Evolutionary conservation across 2,329 filamentous ascomycete species (phyloP), one percentile per base, ranked within the genome.

Genomic region (Curvularia lunata): DNA sequence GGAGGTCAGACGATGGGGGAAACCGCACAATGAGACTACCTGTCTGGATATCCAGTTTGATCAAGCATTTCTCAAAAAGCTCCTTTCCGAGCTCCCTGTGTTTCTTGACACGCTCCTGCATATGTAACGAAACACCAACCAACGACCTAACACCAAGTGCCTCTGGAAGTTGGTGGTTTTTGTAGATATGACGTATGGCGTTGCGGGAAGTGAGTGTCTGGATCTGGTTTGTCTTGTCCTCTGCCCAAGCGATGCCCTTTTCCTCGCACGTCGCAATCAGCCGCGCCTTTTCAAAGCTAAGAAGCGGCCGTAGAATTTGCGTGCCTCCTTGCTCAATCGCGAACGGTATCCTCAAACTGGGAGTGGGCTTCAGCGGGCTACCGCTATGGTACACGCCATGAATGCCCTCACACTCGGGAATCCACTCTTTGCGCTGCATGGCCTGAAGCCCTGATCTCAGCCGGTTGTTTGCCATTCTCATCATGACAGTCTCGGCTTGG

Each of bases 401-500:
- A 2, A 96, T 74, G 28, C 89, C 89, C 67, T 88, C 83, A 68
- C 91, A 96, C 74, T 97, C 92, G 1, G 94, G 94, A n/a, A 97
- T 92, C 43, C 85, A 84, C 27, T 84, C 82, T 18, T 84, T 80
- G 3, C 80, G 67, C 9, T 82, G 83, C 67, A 96, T 95, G 3
- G 90, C 92, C 16, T 83, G 80, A 28, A 97, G 79, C 0, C 91
- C 92, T n/a, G 84, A 80, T n/a, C 85, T 85, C 2, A 84, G 80
- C 67, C 91, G 89, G 0, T 88, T 87, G 3, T 82, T 81, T 8
- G 88, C 77, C 34, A 98, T 76, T 41, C 95, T 85, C 87, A 92
- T 90, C 48, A 98, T 78, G 4, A 96, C 83, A 0, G 93, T 97
- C 78, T 99, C 95, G 54, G 92, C 90, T 71, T 95, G 91, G 69